Conservation (phyloP, 306 rosid species). For the Pueraria montana region DNA sequence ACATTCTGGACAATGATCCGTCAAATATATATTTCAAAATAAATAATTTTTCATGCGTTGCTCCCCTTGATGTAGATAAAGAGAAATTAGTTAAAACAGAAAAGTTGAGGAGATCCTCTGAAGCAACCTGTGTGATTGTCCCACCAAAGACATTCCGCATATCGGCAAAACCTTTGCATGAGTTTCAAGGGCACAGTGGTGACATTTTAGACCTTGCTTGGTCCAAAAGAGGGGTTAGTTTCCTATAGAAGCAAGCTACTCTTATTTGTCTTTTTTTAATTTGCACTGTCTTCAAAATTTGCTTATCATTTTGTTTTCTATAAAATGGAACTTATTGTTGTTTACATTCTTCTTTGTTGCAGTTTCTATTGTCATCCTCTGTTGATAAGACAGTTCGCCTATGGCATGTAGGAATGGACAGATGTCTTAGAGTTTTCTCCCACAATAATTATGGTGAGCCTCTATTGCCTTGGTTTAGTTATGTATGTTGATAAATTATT, state of each 20-base stretch:
- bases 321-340: conserved; percentile 37
- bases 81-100: conserved; percentile 55
- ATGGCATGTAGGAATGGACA: conserved; percentile 78
- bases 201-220: conserved; percentile 90
- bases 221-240: conserved; percentile 85
- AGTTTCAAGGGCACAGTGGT: conserved; percentile 73
- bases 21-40: conserved; percentile 74
- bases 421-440: conserved; percentile 73
- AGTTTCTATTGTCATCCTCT: conserved; percentile 90
- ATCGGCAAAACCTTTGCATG: conserved; percentile 76
- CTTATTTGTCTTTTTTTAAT: conserved; percentile 16
- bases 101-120: conserved; percentile 62
- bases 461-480: conserved; percentile 26
- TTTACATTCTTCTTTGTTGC: conserved; percentile 41
- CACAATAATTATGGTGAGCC: conserved; percentile 86
- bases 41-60: conserved; percentile 62
- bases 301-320: conserved; percentile 15
- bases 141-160: conserved; percentile 79
- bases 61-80: conserved; percentile 60
- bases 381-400: conserved; percentile 85
- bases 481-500: conserved; percentile 17
- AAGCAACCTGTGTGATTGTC: conserved; percentile 76
- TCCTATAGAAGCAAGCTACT: conserved; percentile 36
- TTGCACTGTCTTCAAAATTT: conserved; percentile 16
- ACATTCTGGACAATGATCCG: conserved; percentile 64